Base-by-base conservation (phyloP, 495 filamentous ascomycete species). In the Neurospora intermedia region DNA sequence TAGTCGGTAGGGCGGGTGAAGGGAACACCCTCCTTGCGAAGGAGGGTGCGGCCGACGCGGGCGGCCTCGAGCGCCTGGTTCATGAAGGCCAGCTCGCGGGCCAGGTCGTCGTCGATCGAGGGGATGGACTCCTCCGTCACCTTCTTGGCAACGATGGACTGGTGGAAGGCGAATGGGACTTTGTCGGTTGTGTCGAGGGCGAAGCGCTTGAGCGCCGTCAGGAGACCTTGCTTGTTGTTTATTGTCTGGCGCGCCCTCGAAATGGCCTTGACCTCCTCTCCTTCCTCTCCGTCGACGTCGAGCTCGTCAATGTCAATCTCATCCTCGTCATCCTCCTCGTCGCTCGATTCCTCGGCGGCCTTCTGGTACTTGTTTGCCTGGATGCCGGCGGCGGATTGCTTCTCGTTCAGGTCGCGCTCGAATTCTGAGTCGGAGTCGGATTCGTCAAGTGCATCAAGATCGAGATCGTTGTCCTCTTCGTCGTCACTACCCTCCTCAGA, bases 191-290 rank as follows among this genome's bases (percentile, higher is more conserved):
- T 86, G 72, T 92, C 88, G 75, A 93, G 80, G 69, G 84, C 81
- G 78, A 99, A 94, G 77, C 93, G 92, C 77, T 91, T 91, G 71
- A 94, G 86, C 40, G 92, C 88, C 74, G 90, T 83, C 72, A 86
- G 89, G 43, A 99, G 92, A 27, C 93, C 96, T 72, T 92, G 83
- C 70, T 92, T 93, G 85, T 99, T 99, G 87, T 99, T 98, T 84
- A 98, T 98, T 62, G 94, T 98, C 75, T 97, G 90, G 75, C 95
- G 93, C 78, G 96, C 93, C 81, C 96, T 91, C 20, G 94, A 92
- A 70, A 96, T 86, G 18, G 79, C 79, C 27, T 73, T 73, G 9
- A 97, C 83, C 77, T 97, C 95, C 75, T 91, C 93, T 76, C 89
- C 91, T 74, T 96, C 93, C 77, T 92, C 91, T 35, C 90, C 91